These are phyloP conservation scores for Paecilomyces sp. DNA, from an alignment of 2,329 filamentous ascomycete genomes.

Conservation along the genomic window DNA sequence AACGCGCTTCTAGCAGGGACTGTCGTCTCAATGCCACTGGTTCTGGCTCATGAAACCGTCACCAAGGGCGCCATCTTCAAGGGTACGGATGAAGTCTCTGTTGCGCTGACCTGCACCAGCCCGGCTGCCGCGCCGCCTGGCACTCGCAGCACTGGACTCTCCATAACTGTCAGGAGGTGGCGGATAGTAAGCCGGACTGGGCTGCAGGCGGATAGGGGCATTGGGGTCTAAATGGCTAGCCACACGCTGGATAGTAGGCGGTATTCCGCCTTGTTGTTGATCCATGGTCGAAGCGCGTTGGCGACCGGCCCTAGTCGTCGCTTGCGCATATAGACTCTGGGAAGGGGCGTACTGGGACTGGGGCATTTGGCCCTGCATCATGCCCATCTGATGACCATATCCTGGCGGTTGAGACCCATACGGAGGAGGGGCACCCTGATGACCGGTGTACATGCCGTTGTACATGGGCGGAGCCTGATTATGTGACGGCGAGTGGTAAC, in stretches of 20 bases:
- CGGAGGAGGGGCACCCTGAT: constrained; percentile 61
- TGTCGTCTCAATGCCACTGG: constrained; percentile 58
- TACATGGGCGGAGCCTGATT: constrained; percentile 60
- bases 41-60: constrained; percentile 76
- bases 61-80: constrained; percentile 90
- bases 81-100: constrained; percentile 85
- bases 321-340: constrained; percentile 67
- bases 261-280: constrained; percentile 86
- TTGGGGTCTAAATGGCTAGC: constrained; percentile 94
- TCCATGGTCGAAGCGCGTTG: constrained; percentile 96
- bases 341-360: constrained; percentile 62
- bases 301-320: constrained; percentile 67
- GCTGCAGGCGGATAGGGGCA: constrained; percentile 86
- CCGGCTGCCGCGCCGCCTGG: constrained; percentile 70
- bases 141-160: constrained; percentile 56
- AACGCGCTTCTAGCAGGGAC: neutral
- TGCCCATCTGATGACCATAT: constrained; percentile 66
- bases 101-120: constrained; percentile 49
- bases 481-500: constrained; percentile 44
- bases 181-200: constrained; percentile 94
- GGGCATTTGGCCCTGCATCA: constrained; percentile 60
- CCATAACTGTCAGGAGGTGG: constrained; percentile 78
- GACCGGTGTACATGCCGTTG: constrained; percentile 65
- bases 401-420: constrained; percentile 66
- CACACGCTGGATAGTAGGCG: constrained; percentile 84